Percentiles rank a stretch among this genome's conserved stretches.
Conservation (phyloP, 2,329 filamentous ascomycete species). For the Apiospora marii region DNA sequence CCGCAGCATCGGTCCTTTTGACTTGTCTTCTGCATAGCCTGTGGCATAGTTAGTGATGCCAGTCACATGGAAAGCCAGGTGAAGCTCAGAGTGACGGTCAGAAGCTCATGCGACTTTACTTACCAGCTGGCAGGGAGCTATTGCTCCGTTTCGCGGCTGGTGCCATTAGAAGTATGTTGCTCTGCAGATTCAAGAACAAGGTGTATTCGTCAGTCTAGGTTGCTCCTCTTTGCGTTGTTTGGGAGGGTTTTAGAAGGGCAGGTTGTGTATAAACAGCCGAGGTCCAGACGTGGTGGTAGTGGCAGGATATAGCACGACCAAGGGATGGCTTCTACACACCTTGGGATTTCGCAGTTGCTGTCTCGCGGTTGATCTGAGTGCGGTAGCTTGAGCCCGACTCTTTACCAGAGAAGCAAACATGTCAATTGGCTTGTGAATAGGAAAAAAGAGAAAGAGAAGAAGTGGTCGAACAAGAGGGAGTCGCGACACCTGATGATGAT, state of each 20-base stretch:
- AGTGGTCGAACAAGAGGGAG: constrained; percentile 27
- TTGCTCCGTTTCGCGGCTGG: constrained; percentile 60
- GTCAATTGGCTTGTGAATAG: constrained; percentile 33
- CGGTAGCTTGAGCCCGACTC: constrained; percentile 44
- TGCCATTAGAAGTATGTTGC: constrained; percentile 53
- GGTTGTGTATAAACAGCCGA: not conserved
- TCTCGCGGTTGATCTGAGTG: constrained; percentile 40
- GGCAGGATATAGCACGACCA: constrained; percentile 4
- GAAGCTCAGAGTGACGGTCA: not conserved
- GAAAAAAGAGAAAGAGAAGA: constrained; percentile 26
- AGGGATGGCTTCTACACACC: constrained; percentile 32
- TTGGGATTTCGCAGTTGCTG: constrained; percentile 33
- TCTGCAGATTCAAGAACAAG: constrained; percentile 33
- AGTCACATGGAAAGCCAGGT: constrained; percentile 28
- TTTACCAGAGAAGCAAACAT: constrained; percentile 45
- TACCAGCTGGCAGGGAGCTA: constrained; percentile 65
- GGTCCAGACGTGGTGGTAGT: not conserved
- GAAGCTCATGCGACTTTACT: constrained; percentile 27
- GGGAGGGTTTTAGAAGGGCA: not conserved
- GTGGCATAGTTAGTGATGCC: constrained; percentile 22
- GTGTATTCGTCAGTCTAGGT: not conserved
- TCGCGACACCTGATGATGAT: constrained; percentile 27
- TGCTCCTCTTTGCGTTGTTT: not conserved
- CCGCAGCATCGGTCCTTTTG: constrained; percentile 81
- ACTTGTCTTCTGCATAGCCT: constrained; percentile 83